These are phyloP conservation scores for Dothiorella sarmentorum DNA, from an alignment of 2,329 filamentous ascomycete species.

Conservation along the genomic window DNA sequence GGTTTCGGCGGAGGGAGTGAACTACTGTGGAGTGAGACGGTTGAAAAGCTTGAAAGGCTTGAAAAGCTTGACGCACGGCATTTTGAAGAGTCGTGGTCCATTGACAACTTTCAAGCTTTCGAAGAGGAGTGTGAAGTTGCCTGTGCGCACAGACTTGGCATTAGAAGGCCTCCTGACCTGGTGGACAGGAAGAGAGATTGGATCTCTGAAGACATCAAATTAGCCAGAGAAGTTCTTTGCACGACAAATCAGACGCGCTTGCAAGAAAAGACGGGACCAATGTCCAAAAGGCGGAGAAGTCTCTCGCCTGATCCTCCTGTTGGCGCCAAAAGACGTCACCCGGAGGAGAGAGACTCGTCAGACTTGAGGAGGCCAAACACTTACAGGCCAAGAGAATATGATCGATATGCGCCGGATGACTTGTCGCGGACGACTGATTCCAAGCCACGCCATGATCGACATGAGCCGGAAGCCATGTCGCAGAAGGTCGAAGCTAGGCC, in stretches of 20 bases:
- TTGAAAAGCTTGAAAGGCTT: neutral
- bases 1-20: neutral
- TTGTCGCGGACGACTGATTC: neutral
- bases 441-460: neutral
- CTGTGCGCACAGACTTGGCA: neutral
- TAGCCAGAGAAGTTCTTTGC: neutral
- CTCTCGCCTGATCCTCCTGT: neutral
- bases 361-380: neutral
- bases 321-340: neutral
- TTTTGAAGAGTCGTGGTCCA: neutral
- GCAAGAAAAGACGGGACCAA: neutral
- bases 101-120: neutral
- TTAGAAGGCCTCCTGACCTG: neutral
- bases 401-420: neutral
- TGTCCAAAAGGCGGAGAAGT: constrained; percentile 1
- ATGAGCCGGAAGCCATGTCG: neutral
- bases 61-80: neutral
- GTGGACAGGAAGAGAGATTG: neutral
- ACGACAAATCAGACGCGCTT: neutral
- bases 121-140: neutral
- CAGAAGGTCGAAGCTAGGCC: neutral
- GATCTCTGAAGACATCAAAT: neutral
- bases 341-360: neutral
- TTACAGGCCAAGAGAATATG: constrained; percentile 7
- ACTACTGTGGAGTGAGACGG: neutral